Base-by-base conservation (phyloP, 2,329 filamentous ascomycete genomes). In the Xylaria digitata region DNA sequence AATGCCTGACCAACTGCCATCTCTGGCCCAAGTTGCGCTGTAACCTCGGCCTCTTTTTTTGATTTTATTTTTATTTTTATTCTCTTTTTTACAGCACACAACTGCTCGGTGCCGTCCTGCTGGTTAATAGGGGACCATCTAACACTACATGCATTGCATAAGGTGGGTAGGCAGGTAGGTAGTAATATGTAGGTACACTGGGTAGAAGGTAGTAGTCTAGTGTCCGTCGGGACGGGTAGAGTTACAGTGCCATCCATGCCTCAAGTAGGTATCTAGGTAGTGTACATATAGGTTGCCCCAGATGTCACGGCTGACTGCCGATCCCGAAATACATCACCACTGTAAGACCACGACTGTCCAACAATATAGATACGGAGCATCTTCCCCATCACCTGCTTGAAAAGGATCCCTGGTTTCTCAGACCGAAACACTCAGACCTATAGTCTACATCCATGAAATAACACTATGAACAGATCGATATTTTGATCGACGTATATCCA, bases 1-100 rank as follows among this genome's bases (percentile, higher is more conserved):
- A 50, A 70, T 66, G 49, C 58, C 54, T 61, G 48, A 67, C 26
- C 60, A 52, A 53, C 60, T 64, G 69, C 68, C 65, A 66, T 64
- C 52, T 63, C 56, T 45, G 63, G 65, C 65, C 50, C 55, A 49
- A 52, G 59, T 8, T 43, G 63, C 69, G 71, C 68, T 73, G 70
- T 71, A 73, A 74, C 72, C 69, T 73, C 72, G 72, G 69, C 68
- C 63, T 61, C 63, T 73, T 59, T 68, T 55, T 37, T 37, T 6
- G n/a, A n/a, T n/a, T 13, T 69, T 40, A 40, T 40, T 40, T 34
- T 40, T 40, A 40, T 40, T 13, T 13, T 40, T 13, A 26, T 26
- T 26, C 5, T 26, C 5, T 5, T 5, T 26, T 2, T 26, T 26
- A 2, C 26, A 26, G 26, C 26, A 26, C 26, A 26, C 26, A 26